A percentile compares a stretch with the other conserved stretches of the same genome.
phyloP scores from a whole-genome alignment of 331 rosid species.

The Pyracantha coccinea region DNA sequence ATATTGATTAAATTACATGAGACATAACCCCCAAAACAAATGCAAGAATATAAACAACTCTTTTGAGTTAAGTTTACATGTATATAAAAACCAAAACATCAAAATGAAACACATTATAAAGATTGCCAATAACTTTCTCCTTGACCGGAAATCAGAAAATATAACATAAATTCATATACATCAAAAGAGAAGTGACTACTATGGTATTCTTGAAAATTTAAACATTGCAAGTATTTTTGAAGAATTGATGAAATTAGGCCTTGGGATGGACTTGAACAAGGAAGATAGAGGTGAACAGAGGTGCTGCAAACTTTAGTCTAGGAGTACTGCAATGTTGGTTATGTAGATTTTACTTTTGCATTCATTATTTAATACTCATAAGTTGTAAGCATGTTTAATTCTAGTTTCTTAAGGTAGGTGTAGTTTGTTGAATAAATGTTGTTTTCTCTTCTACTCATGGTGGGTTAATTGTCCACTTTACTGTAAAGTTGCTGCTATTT shows the following conservation, averaged over 20 bases:
- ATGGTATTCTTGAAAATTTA: background rate
- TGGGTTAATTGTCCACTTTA: too few relatives aligned
- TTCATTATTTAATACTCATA: background rate
- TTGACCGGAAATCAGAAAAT: background rate
- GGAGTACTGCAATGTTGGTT: background rate
- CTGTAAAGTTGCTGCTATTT: too few relatives aligned
- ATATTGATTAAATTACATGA: background rate
- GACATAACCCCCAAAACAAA: background rate
- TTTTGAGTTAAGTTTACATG: background rate
- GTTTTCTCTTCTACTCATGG: too few relatives aligned
- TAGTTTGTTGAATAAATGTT: too few relatives aligned
- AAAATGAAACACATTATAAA: background rate
- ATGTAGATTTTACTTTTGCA: background rate
- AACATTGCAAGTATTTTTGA: background rate
- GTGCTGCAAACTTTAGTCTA: background rate
- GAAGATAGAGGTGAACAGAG: background rate
- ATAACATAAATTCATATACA: background rate
- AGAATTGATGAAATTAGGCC: background rate
- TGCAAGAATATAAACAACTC: background rate
- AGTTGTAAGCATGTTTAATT: background rate
- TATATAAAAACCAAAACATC: background rate
- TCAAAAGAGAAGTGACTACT: background rate
- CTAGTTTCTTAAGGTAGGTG: too few relatives aligned
- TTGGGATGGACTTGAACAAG: background rate
- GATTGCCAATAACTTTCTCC: background rate